Conservation (phyloP, 2,329 filamentous ascomycete species). For the Aspergillus chevalieri region DNA sequence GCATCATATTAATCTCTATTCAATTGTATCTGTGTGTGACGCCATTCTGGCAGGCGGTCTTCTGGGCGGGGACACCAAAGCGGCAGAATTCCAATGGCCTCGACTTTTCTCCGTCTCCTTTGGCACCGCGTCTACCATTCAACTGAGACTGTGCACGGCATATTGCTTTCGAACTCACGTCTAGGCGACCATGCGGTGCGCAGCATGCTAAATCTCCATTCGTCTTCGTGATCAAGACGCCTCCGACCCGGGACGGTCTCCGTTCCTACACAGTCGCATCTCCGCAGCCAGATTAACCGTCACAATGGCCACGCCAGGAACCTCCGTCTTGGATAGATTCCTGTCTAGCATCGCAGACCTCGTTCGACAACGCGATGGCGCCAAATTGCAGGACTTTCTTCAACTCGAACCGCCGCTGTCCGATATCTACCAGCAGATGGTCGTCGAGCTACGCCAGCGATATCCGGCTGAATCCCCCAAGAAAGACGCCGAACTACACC, state of each 20-base stretch:
- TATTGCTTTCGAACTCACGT: background rate
- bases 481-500: conserved; percentile 50
- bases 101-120: background rate
- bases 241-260: background rate
- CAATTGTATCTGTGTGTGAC: too few relatives aligned
- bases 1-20: too few relatives aligned
- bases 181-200: background rate
- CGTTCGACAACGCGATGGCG: conserved; percentile 59
- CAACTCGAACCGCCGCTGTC: conserved; percentile 67
- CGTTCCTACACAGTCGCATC: background rate
- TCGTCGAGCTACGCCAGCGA: conserved; percentile 56
- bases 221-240: background rate
- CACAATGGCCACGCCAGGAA: conserved; percentile 29
- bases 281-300: background rate
- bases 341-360: conserved; percentile 58
- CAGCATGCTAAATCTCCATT: background rate
- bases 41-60: background rate
- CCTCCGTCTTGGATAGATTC: conserved; percentile 63
- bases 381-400: conserved; percentile 62
- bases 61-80: background rate
- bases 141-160: background rate
- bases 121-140: background rate
- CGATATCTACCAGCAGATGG: conserved; percentile 62
- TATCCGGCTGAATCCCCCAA: conserved; percentile 45
- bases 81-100: background rate